phyloP scores from a whole-genome alignment of 768 basidiomycete genomes.

The Heimioporus sp. region DNA sequence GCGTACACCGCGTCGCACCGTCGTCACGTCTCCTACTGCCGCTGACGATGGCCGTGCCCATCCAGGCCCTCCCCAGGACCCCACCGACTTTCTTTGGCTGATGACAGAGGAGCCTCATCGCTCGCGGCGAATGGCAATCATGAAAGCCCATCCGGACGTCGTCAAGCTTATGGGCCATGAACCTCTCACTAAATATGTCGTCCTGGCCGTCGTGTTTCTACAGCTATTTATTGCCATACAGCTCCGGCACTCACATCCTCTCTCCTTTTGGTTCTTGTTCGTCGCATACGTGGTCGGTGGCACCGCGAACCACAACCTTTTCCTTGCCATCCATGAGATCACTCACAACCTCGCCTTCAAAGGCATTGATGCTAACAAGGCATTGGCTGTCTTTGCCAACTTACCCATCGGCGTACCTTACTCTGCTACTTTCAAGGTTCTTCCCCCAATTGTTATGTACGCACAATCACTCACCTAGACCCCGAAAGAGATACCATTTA shows the following conservation, averaged over 20 bases:
- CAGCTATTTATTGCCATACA: slow-evolving; percentile 65
- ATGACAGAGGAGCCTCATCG: slow-evolving; percentile 99
- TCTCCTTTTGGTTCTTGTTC: slow-evolving; percentile 70
- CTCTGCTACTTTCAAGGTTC: slow-evolving; percentile 90
- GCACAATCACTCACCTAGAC: slow-evolving; percentile 4
- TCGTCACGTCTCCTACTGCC: slow-evolving; percentile 37
- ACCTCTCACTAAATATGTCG: slow-evolving; percentile 86
- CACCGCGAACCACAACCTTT: slow-evolving; percentile 96
- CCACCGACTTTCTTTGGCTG: slow-evolving; percentile 89
- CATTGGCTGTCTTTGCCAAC: slow-evolving; percentile 88
- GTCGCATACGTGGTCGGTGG: slow-evolving; percentile 87
- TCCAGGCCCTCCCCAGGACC: slow-evolving; percentile 64
- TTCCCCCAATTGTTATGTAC: neutral
- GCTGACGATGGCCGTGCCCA: slow-evolving; percentile 42
- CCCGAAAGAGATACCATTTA: slow-evolving; percentile 76
- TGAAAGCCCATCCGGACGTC: slow-evolving; percentile 95
- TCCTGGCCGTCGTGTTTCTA: slow-evolving; percentile 74
- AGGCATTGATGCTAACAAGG: slow-evolving; percentile 77
- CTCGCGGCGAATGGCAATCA: slow-evolving; percentile 78
- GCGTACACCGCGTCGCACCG: slow-evolving; percentile 52
- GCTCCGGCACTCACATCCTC: slow-evolving; percentile 66
- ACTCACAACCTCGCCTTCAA: slow-evolving; percentile 96
- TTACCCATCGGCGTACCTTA: slow-evolving; percentile 94
- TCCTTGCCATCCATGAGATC: slow-evolving; percentile 98
- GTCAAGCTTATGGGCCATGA: slow-evolving; percentile 97